Evolutionary conservation across 2,329 filamentous ascomycete genomes (phyloP), one percentile per base, ranked within the genome.

Genomic region (Neonectria faginata): DNA sequence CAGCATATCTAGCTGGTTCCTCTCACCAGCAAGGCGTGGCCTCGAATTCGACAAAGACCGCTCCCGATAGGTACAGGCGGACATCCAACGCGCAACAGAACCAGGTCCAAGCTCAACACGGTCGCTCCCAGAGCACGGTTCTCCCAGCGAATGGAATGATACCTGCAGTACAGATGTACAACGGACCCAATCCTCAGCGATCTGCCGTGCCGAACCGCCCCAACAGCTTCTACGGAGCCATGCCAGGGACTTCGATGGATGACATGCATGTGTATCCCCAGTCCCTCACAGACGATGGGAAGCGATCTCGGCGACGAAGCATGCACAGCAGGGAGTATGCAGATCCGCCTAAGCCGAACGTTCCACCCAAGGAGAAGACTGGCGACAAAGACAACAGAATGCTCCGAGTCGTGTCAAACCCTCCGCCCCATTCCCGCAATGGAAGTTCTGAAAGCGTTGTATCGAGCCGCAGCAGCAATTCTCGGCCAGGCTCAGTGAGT

Each of bases 261-360:
- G 92, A 96, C 71, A 88, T 89, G 75, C 86, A 89, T 60, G 75
- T 93, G 64, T 83, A 85, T 72, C 88, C 84, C 62, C 83, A 84
- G 60, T 77, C 83, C 27, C 77, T 81, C n/a, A 79, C 87, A 18
- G 93, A 95, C 29, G 85, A 91, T 39, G 87, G 89, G 10, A 93
- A 91, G 79, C 87, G 92, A 75, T 91, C 94, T 79, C 87, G 94
- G 72, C 89, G 94, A 75, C 89, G 94, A 70, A 97, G 94, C 79
- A 87, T 97, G 81, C 92, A 92, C 69, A 91, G 88, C 18, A 79
- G 86, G 65, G 84, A 88, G 25, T 67, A 68, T 20, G 57, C 67
- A 27, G 73, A 78, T 25, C 58, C 69, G 16, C 56, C 66, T 14
- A 69, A 72, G 39, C 51, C 67, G 25, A 53, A 41, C 18, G 42